Base-by-base conservation (phyloP, 2,329 filamentous ascomycete species). In the Trichophyton verrucosum region DNA sequence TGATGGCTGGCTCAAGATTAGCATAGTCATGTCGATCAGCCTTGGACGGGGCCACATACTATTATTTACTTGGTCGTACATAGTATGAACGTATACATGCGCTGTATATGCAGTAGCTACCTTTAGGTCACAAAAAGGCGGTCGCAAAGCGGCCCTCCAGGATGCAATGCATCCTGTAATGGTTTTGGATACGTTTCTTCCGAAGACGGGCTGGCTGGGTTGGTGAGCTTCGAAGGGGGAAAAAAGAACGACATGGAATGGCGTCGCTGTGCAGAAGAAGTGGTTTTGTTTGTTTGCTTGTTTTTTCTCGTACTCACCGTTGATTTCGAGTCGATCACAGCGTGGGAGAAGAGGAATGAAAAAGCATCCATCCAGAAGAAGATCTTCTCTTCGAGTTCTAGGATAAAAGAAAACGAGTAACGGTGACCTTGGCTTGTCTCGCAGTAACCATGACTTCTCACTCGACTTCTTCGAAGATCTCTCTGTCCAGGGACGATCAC, bases 61-160 rank as follows among this genome's bases (percentile, higher is more conserved):
- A 49, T 49, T 49, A 49, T 49, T 55, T 55, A 55, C 49, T 55
- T 33, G 15, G 27, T 36, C n/a, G 49, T 36, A 55, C 30, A 55
- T 55, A 55, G 49, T 55, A 55, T 55, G 49, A 11, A 30, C 15
- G 13, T 8, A 55, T 36, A 36, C 27, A 33, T 33, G 13, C 33
- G 33, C 33, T 27, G 47, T 53, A 33, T 36, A 55, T 55, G 27
- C 49, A 36, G 27, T 17, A 20, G 24, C 11, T 55, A 20, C 49
- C 15, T 30, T 20, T 33, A 15, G 22, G 20, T 22, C 11, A 15
- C 8, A 49, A 15, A 49, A 49, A 38, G 33, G 46, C 20, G 46
- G 46, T 49, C 46, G 46, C 22, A 44, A 49, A 49, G 46, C 13
- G 46, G 46, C 13, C 46, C 0, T 49, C 46, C 11, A 13, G 24